Base-by-base conservation (phyloP, 139 green algal species). In the Coelastrella sp. region DNA sequence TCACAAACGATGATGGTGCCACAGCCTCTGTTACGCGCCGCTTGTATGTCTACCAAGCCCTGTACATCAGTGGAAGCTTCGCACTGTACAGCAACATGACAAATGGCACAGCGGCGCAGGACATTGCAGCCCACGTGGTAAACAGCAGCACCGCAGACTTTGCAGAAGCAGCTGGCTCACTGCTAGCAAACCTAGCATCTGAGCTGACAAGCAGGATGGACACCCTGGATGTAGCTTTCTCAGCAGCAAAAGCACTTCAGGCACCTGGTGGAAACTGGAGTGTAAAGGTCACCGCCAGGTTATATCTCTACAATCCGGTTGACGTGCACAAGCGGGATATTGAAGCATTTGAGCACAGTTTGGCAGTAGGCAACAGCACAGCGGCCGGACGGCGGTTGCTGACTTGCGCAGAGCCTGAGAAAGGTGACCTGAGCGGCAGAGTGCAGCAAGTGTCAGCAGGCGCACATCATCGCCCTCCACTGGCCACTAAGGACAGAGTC, bases 11-110 rank as follows among this genome's bases (percentile, higher is more conserved):
- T 74, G 65, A 87, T 32, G 86, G 86, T 19, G 2, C 20, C 4
- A 73, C 66, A 8, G 80, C 66, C 0, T 59, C 4, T 56, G 89
- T 76, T 0, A 71, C n/a, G 4, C 85, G 92, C 5, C 71, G 11
- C 7, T 73, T 94, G 3, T 57, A 82, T 4, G 89, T 94, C 4
- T 91, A 87, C 65, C 87, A 91, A 84, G 65, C 87, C 11, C 78
- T n/a, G 5, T 22, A 32, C 19, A 7, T 71, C 5, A 59, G 54
- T 16, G 64, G 65, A 4, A 22, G 61, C 4, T 17, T 91, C 47
- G 56, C 59, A 8, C 4, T 91, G 56, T 86, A 66, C 79, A 60
- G 61, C 11, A 73, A 11, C 54, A 73, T 92, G 0, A 85, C 78
- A 7, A 90, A 92, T 20, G 54, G 10, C 57, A 79, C 32, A 11